Percentiles rank a stretch among this genome's conserved stretches.
These are phyloP conservation scores for Cairneyella variabilis DNA, from an alignment of 495 filamentous ascomycete species.

Conservation along the genomic window DNA sequence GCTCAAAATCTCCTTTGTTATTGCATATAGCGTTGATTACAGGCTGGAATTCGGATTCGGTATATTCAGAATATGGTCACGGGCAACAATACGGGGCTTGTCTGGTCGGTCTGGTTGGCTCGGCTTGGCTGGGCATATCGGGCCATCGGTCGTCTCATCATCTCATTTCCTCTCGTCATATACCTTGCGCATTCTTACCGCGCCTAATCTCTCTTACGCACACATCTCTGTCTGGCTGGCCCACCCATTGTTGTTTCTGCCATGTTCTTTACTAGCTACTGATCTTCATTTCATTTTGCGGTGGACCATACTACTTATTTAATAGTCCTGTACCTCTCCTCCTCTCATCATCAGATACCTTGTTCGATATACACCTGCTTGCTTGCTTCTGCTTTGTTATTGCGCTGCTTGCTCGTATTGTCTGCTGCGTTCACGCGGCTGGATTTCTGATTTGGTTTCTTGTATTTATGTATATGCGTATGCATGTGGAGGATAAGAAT, in stretches of 20 bases:
- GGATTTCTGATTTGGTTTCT: conserved; percentile 4
- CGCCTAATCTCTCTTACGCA: conserved; percentile 21
- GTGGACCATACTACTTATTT: conserved; percentile 16
- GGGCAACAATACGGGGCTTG: conserved; percentile 31
- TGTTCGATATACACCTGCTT: conserved; percentile 32
- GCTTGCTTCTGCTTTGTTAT: conserved; percentile 1
- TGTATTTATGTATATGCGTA: conserved; percentile 18
- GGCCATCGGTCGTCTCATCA: conserved; percentile 17
- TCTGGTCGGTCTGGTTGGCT: conserved; percentile 22
- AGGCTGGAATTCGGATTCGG: conserved; percentile 6
- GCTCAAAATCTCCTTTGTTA: conserved; percentile 20
- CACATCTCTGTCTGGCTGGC: conserved; percentile 29
- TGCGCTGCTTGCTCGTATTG: neutral
- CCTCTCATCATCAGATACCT: conserved; percentile 29
- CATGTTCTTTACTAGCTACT: conserved; percentile 26
- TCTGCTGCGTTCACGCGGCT: neutral
- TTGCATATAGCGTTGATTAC: conserved; percentile 27
- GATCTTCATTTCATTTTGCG: conserved; percentile 8
- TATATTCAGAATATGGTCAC: conserved; percentile 18
- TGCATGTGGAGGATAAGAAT: conserved; percentile 12
- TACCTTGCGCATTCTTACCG: neutral
- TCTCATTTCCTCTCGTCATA: conserved; percentile 11
- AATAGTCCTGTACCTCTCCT: conserved; percentile 23
- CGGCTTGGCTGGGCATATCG: conserved; percentile 20
- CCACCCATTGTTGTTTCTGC: conserved; percentile 29